Evolutionary conservation across 805 yeast species (phyloP).

Genomic region (Komagataella phaffii): DNA sequence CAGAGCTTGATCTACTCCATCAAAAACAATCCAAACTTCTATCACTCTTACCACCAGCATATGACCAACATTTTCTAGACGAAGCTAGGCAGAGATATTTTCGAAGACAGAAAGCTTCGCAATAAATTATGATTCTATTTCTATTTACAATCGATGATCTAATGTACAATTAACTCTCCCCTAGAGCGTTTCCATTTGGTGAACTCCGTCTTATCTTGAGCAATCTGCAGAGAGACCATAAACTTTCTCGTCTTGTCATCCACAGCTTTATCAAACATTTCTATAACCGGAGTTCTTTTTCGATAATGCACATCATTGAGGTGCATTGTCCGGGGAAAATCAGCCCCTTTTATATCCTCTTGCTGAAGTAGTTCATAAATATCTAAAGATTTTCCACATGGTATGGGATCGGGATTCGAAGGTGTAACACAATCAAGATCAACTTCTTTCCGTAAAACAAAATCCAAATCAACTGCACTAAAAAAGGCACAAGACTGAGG

Average conservation of each 20-base stretch:
- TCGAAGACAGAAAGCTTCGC: background rate
- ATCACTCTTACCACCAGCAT: background rate
- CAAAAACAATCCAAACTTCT: background rate
- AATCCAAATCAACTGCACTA: conserved; percentile 86
- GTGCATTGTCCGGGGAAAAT: conserved; percentile 3
- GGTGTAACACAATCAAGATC: conserved; percentile 85
- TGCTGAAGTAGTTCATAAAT: conserved; percentile 38
- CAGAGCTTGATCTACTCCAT: background rate
- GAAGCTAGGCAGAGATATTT: background rate
- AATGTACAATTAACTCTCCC: background rate
- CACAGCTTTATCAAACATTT: conserved; percentile 13
- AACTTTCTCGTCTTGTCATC: conserved; percentile 10
- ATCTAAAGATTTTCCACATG: conserved; percentile 68
- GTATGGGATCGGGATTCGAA: conserved; percentile 56
- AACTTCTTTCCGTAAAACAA: conserved; percentile 85
- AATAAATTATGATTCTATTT: too few species aligned
- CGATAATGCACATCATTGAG: conserved; percentile 4
- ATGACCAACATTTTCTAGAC: background rate
- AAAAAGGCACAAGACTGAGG: conserved; percentile 96
- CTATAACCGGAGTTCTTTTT: conserved; percentile 10
- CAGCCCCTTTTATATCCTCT: conserved; percentile 14
- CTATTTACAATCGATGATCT: background rate
- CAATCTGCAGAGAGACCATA: conserved; percentile 17
- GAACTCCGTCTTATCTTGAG: conserved; percentile 14
- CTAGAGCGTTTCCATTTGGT: conserved; percentile 6